Evolutionary conservation across 2,329 filamentous ascomycete genomes (phyloP).

Genomic region (Fusarium newnesense): DNA sequence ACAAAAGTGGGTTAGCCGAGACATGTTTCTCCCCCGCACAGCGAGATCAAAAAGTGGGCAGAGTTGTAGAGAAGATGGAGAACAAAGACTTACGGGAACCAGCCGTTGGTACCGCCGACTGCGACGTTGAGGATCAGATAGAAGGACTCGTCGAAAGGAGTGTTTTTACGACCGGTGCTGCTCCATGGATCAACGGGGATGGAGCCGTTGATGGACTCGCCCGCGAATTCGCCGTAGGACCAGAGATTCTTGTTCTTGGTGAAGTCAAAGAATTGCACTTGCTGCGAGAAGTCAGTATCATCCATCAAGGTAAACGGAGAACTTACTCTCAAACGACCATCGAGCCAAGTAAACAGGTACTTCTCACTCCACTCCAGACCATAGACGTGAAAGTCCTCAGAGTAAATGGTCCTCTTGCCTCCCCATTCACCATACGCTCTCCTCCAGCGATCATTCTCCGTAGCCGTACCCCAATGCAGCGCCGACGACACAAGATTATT

Average conservation of each 20-base stretch:
- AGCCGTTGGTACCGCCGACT: conserved; percentile 59
- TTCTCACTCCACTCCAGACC: conserved; percentile 62
- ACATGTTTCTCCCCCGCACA: neutral
- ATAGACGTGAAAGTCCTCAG: conserved; percentile 58
- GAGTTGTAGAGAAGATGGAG: neutral
- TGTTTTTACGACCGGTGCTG: conserved; percentile 49
- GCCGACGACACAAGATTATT: conserved; percentile 54
- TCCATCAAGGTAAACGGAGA: neutral
- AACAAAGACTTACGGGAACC: conserved; percentile 52
- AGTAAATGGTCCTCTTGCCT: conserved; percentile 50
- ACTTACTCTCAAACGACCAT: conserved; percentile 53
- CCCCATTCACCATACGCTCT: conserved; percentile 46
- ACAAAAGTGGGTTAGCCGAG: conserved; percentile 20
- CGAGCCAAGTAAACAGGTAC: conserved; percentile 63
- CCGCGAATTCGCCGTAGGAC: conserved; percentile 53
- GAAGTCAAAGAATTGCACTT: conserved; percentile 47
- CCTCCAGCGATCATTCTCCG: conserved; percentile 45
- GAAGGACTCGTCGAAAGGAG: conserved; percentile 62
- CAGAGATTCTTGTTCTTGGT: conserved; percentile 46
- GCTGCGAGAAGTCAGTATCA: conserved; percentile 14
- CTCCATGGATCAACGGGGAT: conserved; percentile 57
- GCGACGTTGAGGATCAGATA: conserved; percentile 62
- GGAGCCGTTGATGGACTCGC: conserved; percentile 53
- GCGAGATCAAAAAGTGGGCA: neutral
- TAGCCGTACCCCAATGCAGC: conserved; percentile 56